Evolutionary conservation across 371 early-diverging fungal genomes (phyloP).

Genomic region (Saksenaea vasiformis): DNA sequence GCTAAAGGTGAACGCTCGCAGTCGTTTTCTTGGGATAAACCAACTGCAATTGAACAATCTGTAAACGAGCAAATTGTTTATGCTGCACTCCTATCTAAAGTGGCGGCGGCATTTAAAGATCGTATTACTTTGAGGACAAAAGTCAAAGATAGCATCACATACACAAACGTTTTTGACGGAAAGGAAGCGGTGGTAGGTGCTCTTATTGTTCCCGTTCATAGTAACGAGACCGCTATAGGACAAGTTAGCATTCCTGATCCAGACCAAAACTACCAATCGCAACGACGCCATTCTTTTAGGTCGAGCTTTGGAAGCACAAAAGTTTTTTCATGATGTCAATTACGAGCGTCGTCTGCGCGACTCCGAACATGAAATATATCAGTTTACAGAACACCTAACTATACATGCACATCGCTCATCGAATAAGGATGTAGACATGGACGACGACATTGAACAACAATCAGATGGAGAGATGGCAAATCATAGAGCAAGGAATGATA

Average conservation of each 20-base stretch:
- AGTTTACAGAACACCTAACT: constrained; percentile 58
- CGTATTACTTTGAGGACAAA: constrained; percentile 53
- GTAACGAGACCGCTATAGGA: constrained; percentile 49
- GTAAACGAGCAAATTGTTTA: constrained; percentile 54
- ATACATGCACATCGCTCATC: background rate
- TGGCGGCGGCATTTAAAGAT: constrained; percentile 73
- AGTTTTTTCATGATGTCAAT: constrained; percentile 88
- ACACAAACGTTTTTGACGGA: constrained; percentile 81
- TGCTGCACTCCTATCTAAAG: constrained; percentile 82
- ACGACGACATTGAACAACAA: constrained; percentile 24
- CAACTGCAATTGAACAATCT: background rate
- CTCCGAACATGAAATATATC: constrained; percentile 75
- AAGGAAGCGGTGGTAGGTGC: constrained; percentile 80
- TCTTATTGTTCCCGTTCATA: background rate
- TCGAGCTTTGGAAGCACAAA: constrained; percentile 86
- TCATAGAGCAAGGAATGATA: constrained; percentile 2
- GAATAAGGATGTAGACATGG: constrained; percentile 25
- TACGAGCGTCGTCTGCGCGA: constrained; percentile 86
- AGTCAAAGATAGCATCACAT: constrained; percentile 78
- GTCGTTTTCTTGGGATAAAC: constrained; percentile 44
- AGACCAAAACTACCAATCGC: constrained; percentile 70
- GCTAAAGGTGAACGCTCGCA: constrained; percentile 45
- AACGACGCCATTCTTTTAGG: constrained; percentile 84
- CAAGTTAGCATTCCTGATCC: constrained; percentile 69
- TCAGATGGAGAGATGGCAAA: constrained; percentile 7